Evolutionary conservation across 2,329 filamentous ascomycete species (phyloP).

Genomic region (Calonectria multiphialidica): DNA sequence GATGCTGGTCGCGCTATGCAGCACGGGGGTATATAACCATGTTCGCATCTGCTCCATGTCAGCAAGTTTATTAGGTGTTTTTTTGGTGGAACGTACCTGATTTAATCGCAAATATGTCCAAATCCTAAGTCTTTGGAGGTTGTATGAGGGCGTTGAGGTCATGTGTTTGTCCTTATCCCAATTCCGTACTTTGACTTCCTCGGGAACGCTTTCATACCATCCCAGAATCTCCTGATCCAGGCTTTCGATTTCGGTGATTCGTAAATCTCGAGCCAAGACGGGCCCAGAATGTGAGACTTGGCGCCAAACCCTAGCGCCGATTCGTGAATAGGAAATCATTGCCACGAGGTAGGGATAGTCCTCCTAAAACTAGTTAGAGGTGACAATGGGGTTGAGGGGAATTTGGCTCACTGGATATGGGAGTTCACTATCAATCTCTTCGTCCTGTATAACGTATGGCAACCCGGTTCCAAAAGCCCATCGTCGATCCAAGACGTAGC

Average conservation of each 20-base stretch:
- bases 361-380: conserved; percentile 51
- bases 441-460: conserved; percentile 86
- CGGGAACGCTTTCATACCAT: conserved; percentile 85
- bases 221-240: conserved; percentile 87
- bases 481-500: conserved; percentile 85
- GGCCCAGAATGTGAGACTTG: conserved; percentile 79
- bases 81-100: conserved; percentile 61
- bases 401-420: conserved; percentile 77
- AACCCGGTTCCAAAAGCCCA: conserved; percentile 94
- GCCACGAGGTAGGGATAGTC: conserved; percentile 79
- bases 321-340: conserved; percentile 87
- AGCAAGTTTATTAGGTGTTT: background rate
- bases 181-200: conserved; percentile 68
- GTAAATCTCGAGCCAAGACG: conserved; percentile 71
- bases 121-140: conserved; percentile 80
- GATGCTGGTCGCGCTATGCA: conserved; percentile 88
- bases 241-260: conserved; percentile 80
- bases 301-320: conserved; percentile 89
- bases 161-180: conserved; percentile 66
- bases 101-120: conserved; percentile 89
- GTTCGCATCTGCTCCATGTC: conserved; percentile 73
- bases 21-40: conserved; percentile 86
- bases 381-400: background rate
- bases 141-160: conserved; percentile 71
- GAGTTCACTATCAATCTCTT: conserved; percentile 84